phyloP scores from a whole-genome alignment of 2,329 filamentous ascomycete species.

The Aspergillus eucalypticola region DNA sequence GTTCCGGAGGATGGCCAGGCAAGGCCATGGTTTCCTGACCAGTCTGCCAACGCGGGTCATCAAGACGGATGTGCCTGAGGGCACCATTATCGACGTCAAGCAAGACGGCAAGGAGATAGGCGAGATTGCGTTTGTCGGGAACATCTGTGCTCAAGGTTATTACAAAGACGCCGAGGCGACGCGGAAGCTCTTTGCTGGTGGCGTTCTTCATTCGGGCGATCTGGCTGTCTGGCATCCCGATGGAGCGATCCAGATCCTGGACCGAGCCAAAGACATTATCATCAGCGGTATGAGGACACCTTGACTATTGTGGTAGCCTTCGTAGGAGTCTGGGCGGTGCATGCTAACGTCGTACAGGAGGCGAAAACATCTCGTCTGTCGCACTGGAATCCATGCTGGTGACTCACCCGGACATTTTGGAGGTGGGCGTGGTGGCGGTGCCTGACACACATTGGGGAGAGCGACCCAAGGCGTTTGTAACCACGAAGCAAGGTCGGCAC shows the following conservation, averaged over 20 bases:
- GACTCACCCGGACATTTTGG: conserved; percentile 83
- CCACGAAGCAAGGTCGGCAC: conserved; percentile 67
- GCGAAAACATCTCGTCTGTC: conserved; percentile 95
- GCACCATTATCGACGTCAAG: conserved; percentile 65
- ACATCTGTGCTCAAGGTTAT: conserved; percentile 90
- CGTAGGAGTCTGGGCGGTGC: background rate
- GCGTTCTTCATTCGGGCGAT: conserved; percentile 85
- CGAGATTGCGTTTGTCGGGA: conserved; percentile 83
- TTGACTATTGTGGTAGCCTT: background rate
- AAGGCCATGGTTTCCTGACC: conserved; percentile 88
- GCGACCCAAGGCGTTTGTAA: conserved; percentile 90
- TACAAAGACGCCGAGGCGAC: conserved; percentile 88
- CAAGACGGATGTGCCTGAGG: conserved; percentile 71
- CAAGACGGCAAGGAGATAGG: conserved; percentile 74
- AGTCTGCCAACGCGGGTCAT: conserved; percentile 79
- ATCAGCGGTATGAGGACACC: conserved; percentile 69
- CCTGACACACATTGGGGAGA: conserved; percentile 92
- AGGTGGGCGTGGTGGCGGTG: conserved; percentile 87
- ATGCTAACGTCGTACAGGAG: conserved; percentile 56
- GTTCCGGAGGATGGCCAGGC: conserved; percentile 86
- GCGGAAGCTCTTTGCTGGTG: conserved; percentile 80
- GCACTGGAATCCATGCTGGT: conserved; percentile 88
- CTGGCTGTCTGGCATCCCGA: conserved; percentile 91
- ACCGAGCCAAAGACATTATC: conserved; percentile 96
- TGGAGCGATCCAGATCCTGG: conserved; percentile 86